phyloP scores from a whole-genome alignment of 75 land plant genomes.

The Adiantum capillusveneris region DNA sequence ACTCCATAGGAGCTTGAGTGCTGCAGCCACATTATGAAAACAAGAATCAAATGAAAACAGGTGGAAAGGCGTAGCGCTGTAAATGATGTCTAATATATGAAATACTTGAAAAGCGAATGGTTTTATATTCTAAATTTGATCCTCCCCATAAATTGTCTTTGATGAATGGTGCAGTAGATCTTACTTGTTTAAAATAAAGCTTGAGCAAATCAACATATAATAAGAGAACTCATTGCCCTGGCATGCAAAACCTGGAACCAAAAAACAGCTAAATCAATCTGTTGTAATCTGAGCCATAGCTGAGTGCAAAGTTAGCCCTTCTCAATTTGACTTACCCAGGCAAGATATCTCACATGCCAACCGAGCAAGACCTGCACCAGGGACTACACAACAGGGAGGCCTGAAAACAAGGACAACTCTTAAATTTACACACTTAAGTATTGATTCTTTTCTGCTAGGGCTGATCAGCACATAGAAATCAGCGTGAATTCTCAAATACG shows the following conservation, averaged over 20 bases:
- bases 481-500: too few relatives aligned
- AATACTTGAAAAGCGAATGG: too few relatives aligned
- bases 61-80: too few relatives aligned
- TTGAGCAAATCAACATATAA: constrained; percentile 98
- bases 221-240: constrained; percentile 99
- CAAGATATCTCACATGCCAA: constrained; percentile 89
- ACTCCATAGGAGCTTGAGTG: constrained; percentile 49
- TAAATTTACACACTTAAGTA: too few relatives aligned
- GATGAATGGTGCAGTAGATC: constrained; percentile 12
- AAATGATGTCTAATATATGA: too few relatives aligned
- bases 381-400: constrained; percentile 85
- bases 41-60: not conserved
- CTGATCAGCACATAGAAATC: too few relatives aligned
- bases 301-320: too few relatives aligned
- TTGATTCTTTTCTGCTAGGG: too few relatives aligned
- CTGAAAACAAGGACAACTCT: too few relatives aligned
- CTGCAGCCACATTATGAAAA: constrained; percentile 25
- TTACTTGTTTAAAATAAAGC: constrained; percentile 90
- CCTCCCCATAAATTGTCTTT: too few relatives aligned
- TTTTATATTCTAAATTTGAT: too few relatives aligned
- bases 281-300: not conserved
- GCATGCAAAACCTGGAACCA: constrained; percentile 64
- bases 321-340: constrained; percentile 48
- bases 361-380: constrained; percentile 98
- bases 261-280: not conserved